Base-by-base conservation (phyloP, 2,329 filamentous ascomycete species). In the Paraconiothyrium brasiliense region DNA sequence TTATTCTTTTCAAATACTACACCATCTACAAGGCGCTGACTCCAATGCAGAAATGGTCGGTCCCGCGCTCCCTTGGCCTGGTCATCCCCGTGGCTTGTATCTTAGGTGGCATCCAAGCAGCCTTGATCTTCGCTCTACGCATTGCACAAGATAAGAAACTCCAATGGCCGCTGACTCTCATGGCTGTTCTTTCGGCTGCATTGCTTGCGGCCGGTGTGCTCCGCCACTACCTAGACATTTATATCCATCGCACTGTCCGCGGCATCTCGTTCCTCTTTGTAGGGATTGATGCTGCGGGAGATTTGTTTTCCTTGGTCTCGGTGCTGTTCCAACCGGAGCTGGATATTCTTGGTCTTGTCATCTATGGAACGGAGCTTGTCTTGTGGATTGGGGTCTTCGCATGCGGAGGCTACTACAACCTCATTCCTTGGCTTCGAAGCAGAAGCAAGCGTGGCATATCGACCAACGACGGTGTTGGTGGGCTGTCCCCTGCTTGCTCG, bases 231-330 rank as follows among this genome's bases (percentile, higher is more conserved):
- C 86, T 85, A 81, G 89, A 92, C 64, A 91, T 92, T 24, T 91
- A 86, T 69, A 72, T 82, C 2, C 85, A 90, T 66, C 83, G 86
- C 7, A 90, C 89, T 0, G 89, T 91, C 1, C 82, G 88, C 14
- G 89, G 90, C 8, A 91, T 92, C 43, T 91, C 89, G 0, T 92
- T 92, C 74, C 79, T 91, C 2, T 92, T 92, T 66, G 89, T 91
- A 0, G 87, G 81, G 1, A 89, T 92, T 47, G 90, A 92, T 75
- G 90, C 89, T 0, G 81, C 87, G 0, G 90, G 90, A 0, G 90
- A 92, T 72, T 72, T 92, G 3, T 89, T 89, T 57, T 91, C 89
- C 0, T 78, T 92, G 0, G 72, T 89, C 2, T 90, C 89, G 0
- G 80, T 92, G 16, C 78, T 90, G 46, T 91, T 90, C 64, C 84